phyloP scores from a whole-genome alignment of 2,329 filamentous ascomycete species.

The Fusarium luffae region DNA sequence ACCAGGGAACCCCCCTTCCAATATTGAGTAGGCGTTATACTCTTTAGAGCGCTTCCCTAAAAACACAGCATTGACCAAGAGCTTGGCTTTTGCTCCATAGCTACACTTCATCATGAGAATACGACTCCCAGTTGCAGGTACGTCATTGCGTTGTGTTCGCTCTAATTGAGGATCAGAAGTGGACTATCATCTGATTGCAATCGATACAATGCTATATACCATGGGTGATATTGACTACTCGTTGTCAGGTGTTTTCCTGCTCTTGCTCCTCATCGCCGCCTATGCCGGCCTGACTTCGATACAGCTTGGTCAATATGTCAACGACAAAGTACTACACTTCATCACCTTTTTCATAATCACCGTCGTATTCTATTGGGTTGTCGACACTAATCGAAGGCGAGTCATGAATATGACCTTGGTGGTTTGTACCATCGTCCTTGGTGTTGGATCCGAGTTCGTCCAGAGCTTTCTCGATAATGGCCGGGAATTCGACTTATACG shows the following conservation, averaged over 20 bases:
- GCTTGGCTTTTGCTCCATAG: background rate
- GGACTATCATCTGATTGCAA: background rate
- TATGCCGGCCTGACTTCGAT: conserved; percentile 81
- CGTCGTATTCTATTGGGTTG: conserved; percentile 92
- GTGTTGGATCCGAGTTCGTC: conserved; percentile 79
- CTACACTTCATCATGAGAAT: conserved; percentile 73
- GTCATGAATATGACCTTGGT: conserved; percentile 85
- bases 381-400: conserved; percentile 89
- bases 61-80: background rate
- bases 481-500: conserved; percentile 78
- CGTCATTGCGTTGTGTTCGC: conserved; percentile 45
- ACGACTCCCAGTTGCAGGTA: conserved; percentile 88
- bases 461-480: conserved; percentile 80
- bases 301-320: conserved; percentile 68
- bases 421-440: conserved; percentile 78
- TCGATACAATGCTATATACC: background rate
- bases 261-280: conserved; percentile 78
- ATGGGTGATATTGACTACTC: conserved; percentile 15
- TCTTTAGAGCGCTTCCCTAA: background rate
- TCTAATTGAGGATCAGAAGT: conserved; percentile 1
- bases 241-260: conserved; percentile 70
- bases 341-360: conserved; percentile 92
- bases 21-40: background rate
- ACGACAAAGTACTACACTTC: conserved; percentile 91
- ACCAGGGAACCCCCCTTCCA: background rate